Percentiles rank a stretch among this genome's conserved stretches.
These are phyloP conservation scores for Exidia glandulosa DNA, from an alignment of 768 basidiomycete species.

Conservation along the genomic window DNA sequence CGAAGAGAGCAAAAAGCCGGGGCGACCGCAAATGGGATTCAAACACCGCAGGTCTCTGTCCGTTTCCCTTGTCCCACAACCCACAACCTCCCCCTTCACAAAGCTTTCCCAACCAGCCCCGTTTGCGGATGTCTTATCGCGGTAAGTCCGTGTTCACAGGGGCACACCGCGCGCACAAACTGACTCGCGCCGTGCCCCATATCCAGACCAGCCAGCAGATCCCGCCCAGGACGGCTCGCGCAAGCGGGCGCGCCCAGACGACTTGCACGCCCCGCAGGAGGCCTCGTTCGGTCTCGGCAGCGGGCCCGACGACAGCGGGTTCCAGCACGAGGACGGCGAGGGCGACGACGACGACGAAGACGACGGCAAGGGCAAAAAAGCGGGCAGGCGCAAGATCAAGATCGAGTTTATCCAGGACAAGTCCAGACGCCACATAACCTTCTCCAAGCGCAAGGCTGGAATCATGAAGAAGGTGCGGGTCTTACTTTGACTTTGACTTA, in stretches of 20 bases:
- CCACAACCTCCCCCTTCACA: no score
- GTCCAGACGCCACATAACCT: constrained; percentile 98
- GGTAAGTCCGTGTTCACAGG: no score
- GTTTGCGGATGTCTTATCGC: no score
- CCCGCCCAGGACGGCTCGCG: not conserved
- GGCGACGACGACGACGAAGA: constrained; percentile 80
- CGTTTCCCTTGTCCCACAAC: no score
- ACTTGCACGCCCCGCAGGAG: constrained; percentile 23
- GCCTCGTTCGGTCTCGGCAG: constrained; percentile 54
- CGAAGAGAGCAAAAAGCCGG: no score
- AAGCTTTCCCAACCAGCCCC: no score
- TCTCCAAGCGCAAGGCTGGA: constrained; percentile 99
- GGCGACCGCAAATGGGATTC: no score
- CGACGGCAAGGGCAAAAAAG: constrained; percentile 66
- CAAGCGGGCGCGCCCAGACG: constrained; percentile 2
- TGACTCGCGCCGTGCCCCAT: no score
- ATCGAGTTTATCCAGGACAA: constrained; percentile 99
- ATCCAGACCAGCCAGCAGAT: no score
- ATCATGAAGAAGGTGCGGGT: constrained; percentile 95
- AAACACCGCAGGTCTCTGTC: no score
- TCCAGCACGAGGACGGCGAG: constrained; percentile 31
- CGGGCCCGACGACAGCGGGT: constrained; percentile 68
- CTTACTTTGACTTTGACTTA: not conserved
- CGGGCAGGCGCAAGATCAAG: constrained; percentile 95
- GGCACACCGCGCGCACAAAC: no score